Evolutionary conservation across 345 rosid genomes (phyloP).

Genomic region (Lepidium sativum): DNA sequence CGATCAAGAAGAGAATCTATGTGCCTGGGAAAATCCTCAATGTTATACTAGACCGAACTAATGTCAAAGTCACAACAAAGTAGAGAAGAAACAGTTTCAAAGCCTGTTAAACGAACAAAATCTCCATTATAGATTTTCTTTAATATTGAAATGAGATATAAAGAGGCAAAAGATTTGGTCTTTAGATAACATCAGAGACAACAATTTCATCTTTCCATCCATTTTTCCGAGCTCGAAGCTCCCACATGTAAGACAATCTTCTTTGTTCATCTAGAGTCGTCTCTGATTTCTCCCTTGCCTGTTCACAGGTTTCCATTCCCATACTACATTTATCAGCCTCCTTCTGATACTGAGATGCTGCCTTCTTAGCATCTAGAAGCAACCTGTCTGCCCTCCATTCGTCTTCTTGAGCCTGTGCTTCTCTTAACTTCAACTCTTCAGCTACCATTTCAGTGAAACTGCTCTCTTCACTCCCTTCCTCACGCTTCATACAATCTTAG

Average conservation of each 20-base stretch:
- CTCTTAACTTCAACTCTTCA: constrained; percentile 49
- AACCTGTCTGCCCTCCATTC: constrained; percentile 41
- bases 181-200: constrained; percentile 13
- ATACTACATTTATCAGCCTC: constrained; percentile 63
- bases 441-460: constrained; percentile 36
- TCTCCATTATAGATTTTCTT: constrained; percentile 1
- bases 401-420: constrained; percentile 41
- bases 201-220: constrained; percentile 31
- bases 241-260: constrained; percentile 35
- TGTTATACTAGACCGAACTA: constrained; percentile 57
- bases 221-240: constrained; percentile 34
- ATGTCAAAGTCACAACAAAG: constrained; percentile 40
- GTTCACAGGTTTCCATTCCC: constrained; percentile 71
- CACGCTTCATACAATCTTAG: constrained; percentile 45
- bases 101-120: constrained; percentile 1
- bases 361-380: constrained; percentile 56
- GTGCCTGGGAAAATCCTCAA: constrained; percentile 89
- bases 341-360: constrained; percentile 56
- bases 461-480: constrained; percentile 37
- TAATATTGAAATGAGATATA: background rate
- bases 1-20: constrained; percentile 63
- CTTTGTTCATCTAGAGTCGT: constrained; percentile 40
- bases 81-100: background rate
- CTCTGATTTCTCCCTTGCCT: constrained; percentile 55
- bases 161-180: background rate